Base-by-base conservation (phyloP, 805 yeast species). In the Candida andamanensis region DNA sequence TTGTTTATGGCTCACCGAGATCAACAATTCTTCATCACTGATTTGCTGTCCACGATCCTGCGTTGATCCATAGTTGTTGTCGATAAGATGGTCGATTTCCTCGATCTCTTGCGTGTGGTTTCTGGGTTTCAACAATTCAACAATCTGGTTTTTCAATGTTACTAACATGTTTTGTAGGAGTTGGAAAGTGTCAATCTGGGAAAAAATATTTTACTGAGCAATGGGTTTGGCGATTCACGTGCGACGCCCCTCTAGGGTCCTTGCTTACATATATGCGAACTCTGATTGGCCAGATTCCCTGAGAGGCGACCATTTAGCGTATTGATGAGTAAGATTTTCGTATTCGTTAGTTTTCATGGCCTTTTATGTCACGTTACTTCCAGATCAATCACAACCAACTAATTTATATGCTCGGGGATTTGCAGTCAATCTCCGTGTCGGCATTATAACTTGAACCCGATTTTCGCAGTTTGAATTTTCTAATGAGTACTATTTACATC, bases 401-500 rank as follows among this genome's bases (percentile, higher is more conserved):
- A n/a, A n/a, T n/a, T n/a, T n/a, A n/a, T n/a, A n/a, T n/a, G n/a
- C n/a, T n/a, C n/a, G n/a, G n/a, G n/a, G n/a, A n/a, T n/a, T n/a
- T n/a, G n/a, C n/a, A n/a, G n/a, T n/a, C n/a, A n/a, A n/a, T n/a
- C n/a, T n/a, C n/a, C n/a, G n/a, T n/a, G n/a, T n/a, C n/a, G n/a
- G n/a, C n/a, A n/a, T n/a, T n/a, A n/a, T n/a, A n/a, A n/a, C n/a
- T n/a, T n/a, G n/a, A n/a, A n/a, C n/a, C n/a, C n/a, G n/a, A n/a
- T n/a, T n/a, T n/a, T n/a, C n/a, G n/a, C n/a, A n/a, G n/a, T n/a
- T n/a, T n/a, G n/a, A n/a, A n/a, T n/a, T n/a, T n/a, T n/a, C n/a
- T n/a, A n/a, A n/a, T n/a, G n/a, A n/a, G n/a, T 25, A 65, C 66
- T 9, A 53, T 80, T n/a, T 85, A 86, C 50, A 52, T 86, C 23